These are phyloP conservation scores for Thalassiosira hispida DNA, from an alignment of 352 stramenopile genomes.

Conservation along the genomic window DNA sequence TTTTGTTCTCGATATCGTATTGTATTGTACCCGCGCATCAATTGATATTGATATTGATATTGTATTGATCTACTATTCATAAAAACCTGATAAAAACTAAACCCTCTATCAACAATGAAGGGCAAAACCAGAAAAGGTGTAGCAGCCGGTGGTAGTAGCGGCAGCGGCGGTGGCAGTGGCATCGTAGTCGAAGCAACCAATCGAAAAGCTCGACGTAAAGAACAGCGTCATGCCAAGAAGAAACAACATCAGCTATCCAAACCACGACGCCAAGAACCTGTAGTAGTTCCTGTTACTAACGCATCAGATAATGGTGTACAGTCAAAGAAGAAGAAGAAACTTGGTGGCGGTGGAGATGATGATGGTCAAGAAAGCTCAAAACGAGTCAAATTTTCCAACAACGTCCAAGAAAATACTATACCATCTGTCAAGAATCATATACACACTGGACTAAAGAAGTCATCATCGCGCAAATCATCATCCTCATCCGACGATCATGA, in stretches of 20 bases:
- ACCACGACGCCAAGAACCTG: not conserved
- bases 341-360: conserved; percentile 12
- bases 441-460: conserved; percentile 38
- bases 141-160: not conserved
- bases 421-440: conserved; percentile 38
- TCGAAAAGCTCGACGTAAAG: conserved; percentile 62
- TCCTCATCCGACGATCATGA: conserved; percentile 10
- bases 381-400: conserved; percentile 51
- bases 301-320: not conserved
- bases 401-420: conserved; percentile 45
- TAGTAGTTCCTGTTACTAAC: not conserved
- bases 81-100: no score
- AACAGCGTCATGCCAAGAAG: conserved; percentile 53
- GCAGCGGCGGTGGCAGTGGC: not conserved
- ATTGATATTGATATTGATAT: no score
- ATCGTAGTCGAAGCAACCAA: conserved; percentile 51
- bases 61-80: no score
- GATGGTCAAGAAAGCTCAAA: conserved; percentile 33
- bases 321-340: conserved; percentile 28
- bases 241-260: conserved; percentile 33
- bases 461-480: conserved; percentile 10
- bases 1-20: no score
- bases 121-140: conserved; percentile 21
- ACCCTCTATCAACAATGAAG: conserved; percentile 16
- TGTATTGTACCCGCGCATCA: no score